phyloP scores from a whole-genome alignment of 192 early-diverging fungal species.

The Gamsiella multidivaricata region DNA sequence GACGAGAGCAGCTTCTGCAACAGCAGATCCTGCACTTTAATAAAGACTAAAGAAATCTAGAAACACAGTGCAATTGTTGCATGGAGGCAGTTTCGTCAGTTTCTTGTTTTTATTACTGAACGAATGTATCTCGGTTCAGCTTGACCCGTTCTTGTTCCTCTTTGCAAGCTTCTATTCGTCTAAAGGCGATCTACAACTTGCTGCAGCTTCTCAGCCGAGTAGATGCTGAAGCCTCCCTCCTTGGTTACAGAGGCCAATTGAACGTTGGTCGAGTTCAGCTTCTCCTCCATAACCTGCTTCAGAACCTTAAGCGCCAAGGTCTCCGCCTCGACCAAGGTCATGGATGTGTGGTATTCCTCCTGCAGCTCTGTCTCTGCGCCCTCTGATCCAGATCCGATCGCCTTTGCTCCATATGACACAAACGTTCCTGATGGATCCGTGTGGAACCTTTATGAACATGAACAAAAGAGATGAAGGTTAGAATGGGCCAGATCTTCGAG shows the following conservation, averaged over 20 bases:
- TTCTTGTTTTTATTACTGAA: neutral
- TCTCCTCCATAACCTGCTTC: constrained; percentile 99
- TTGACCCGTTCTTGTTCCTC: neutral
- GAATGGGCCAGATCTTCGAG: too few relatives aligned
- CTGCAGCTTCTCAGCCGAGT: constrained; percentile 84
- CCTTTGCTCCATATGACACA: constrained; percentile 95
- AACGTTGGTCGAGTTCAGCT: constrained; percentile 95
- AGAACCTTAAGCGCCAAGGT: constrained; percentile 92
- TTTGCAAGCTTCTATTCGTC: neutral
- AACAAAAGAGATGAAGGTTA: neutral
- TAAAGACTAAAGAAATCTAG: neutral
- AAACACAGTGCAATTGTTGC: neutral
- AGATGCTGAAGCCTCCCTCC: constrained; percentile 81
- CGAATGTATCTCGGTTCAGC: neutral
- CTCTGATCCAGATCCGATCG: constrained; percentile 98
- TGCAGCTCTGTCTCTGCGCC: constrained; percentile 98
- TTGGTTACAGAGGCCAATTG: constrained; percentile 91
- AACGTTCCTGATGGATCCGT: constrained; percentile 99
- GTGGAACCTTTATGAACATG: constrained; percentile 72
- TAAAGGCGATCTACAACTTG: constrained; percentile 77
- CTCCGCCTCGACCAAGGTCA: constrained; percentile 90
- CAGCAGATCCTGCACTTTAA: neutral
- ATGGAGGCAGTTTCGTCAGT: neutral
- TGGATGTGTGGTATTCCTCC: constrained; percentile 93
- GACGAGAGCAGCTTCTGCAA: neutral